These are phyloP conservation scores for Fusarium temperatum DNA, from an alignment of 2,329 filamentous ascomycete genomes.

Conservation along the genomic window DNA sequence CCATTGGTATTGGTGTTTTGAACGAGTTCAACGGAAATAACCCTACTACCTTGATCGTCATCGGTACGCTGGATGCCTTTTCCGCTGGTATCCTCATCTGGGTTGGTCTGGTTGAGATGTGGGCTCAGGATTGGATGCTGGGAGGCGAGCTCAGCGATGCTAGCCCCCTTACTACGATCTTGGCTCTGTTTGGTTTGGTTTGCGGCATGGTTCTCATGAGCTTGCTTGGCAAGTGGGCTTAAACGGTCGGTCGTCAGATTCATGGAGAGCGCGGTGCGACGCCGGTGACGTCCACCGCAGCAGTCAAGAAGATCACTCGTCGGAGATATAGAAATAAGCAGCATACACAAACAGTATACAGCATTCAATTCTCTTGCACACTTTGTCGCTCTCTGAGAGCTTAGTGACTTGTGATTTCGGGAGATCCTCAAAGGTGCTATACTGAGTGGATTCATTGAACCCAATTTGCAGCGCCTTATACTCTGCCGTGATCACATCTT, in stretches of 20 bases:
- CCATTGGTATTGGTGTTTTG: slow-evolving; percentile 77
- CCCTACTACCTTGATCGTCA: slow-evolving; percentile 71
- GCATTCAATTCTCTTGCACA: neutral
- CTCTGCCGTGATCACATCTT: neutral
- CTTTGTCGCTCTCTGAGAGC: neutral
- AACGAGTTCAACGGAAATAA: slow-evolving; percentile 78
- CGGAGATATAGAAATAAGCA: neutral
- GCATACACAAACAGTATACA: neutral
- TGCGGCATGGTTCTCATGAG: slow-evolving; percentile 75
- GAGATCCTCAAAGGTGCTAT: neutral
- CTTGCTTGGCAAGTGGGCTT: slow-evolving; percentile 80
- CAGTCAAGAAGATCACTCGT: neutral
- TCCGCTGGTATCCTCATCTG: slow-evolving; percentile 80
- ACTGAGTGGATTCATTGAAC: too few species aligned
- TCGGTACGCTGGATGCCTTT: slow-evolving; percentile 77
- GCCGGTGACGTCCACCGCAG: neutral
- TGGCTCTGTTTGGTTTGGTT: slow-evolving; percentile 64
- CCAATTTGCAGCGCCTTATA: neutral
- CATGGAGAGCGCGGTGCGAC: neutral
- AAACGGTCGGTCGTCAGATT: slow-evolving; percentile 11
- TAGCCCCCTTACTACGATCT: slow-evolving; percentile 54
- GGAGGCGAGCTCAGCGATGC: slow-evolving; percentile 65
- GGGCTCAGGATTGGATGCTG: slow-evolving; percentile 76
- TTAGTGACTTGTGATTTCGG: neutral
- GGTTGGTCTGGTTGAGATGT: slow-evolving; percentile 83